Base-by-base conservation (phyloP, 768 basidiomycete genomes). In the Russula ochroleuca region DNA sequence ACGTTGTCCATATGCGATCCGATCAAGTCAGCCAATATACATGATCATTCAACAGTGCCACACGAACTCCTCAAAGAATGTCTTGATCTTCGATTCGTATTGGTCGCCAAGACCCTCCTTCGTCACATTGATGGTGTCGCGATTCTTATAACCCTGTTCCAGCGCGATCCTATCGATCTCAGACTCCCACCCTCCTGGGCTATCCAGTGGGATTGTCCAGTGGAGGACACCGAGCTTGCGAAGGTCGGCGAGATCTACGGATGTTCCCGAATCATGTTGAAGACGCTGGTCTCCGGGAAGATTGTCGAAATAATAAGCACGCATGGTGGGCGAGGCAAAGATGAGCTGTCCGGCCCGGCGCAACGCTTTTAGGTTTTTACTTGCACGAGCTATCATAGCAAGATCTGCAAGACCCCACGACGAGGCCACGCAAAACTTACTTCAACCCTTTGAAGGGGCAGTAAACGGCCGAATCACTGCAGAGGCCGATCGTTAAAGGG, bases 71-170 rank as follows among this genome's bases (percentile, higher is more conserved):
- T 87, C 79, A 69, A 90, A 95, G 75, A 96, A 95, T 0, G 72
- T 79, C 72, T 90, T 88, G 72, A 96, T 82, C 75, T 90, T 93
- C 25, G 79, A 71, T 70, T 97, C 93, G 75, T 92, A 96, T 9
- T 76, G 69, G 77, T 91, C 91, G 1, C 94, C 94, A 53, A 98
- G 76, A 0, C 85, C 88, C 69, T 83, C 85, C 70, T 85, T 86
- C 10, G 87, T 88, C 13, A 92, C 84, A 64, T 87, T 85, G 70
- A 94, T 87, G 59, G 78, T 78, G 65, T 96, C 94, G 57, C 88
- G 78, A 73, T 93, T 94, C 77, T 89, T 92, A 79, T 95, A 95
- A 17, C 80, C 83, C 23, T 85, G 75, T 73, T 89, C 80, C 56
- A 77, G 75, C 1, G 92, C 89, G 61, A 94, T 74, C 15, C 68